A percentile compares a stretch with the other conserved stretches of the same genome.
These are phyloP conservation scores for Pezicula radicicola DNA, from an alignment of 2,329 filamentous ascomycete species.

Conservation along the genomic window DNA sequence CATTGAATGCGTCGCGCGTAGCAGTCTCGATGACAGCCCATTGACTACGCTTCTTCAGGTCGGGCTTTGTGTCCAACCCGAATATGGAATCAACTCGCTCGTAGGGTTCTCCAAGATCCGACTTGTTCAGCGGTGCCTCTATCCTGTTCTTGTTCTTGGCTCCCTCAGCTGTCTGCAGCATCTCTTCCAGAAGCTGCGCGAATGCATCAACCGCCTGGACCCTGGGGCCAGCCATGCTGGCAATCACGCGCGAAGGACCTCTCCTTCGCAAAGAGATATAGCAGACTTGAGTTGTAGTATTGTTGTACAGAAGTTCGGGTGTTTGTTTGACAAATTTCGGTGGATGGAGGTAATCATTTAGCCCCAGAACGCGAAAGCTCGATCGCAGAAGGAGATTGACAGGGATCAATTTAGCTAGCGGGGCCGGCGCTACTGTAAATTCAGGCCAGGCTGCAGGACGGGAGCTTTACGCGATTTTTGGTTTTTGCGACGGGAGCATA, in stretches of 20 bases:
- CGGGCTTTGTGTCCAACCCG: conserved; percentile 20
- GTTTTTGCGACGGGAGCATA: neutral
- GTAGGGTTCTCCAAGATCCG: conserved; percentile 54
- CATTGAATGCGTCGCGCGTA: conserved; percentile 76
- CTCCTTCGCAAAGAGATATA: no score
- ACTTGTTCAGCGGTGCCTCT: conserved; percentile 73
- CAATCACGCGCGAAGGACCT: neutral
- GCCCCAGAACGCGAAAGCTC: no score
- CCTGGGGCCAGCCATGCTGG: conserved; percentile 48
- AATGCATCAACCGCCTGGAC: conserved; percentile 53
- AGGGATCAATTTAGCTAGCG: no score
- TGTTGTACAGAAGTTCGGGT: neutral
- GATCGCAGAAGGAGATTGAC: no score
- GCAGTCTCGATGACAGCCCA: conserved; percentile 80
- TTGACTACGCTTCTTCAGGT: conserved; percentile 45
- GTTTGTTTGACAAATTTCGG: neutral
- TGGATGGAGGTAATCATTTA: neutral
- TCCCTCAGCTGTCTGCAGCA: conserved; percentile 56
- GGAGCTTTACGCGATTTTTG: neutral
- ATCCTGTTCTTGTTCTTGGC: conserved; percentile 59
- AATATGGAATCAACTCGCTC: conserved; percentile 41
- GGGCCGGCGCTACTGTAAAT: neutral
- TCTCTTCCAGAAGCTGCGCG: conserved; percentile 48
- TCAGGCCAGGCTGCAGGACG: neutral
- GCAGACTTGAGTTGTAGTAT: neutral